A percentile compares a stretch with the other conserved stretches of the same genome.
phyloP scores from a whole-genome alignment of 768 basidiomycete species.

The Cystofilobasidium macerans region DNA sequence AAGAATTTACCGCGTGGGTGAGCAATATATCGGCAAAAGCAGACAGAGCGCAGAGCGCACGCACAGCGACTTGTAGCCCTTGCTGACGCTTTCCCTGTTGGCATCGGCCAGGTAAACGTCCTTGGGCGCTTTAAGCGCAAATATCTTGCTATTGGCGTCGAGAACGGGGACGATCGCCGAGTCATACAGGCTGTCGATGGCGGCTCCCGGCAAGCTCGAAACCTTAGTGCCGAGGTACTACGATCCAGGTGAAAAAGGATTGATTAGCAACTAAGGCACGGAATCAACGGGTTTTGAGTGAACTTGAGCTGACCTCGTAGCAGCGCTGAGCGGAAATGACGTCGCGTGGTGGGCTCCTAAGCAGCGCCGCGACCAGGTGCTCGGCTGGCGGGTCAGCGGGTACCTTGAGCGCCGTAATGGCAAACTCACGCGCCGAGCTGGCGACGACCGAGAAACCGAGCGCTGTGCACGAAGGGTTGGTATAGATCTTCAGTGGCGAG shows the following conservation, averaged over 20 bases:
- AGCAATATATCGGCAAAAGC: too few species aligned
- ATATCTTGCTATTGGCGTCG: neutral
- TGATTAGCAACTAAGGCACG: too few species aligned
- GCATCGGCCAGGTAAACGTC: constrained; percentile 34
- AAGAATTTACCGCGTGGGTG: constrained; percentile 53
- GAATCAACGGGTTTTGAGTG: too few species aligned
- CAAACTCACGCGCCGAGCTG: constrained; percentile 32
- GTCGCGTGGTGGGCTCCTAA: constrained; percentile 50
- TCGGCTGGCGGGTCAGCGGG: constrained; percentile 56
- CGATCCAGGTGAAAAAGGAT: neutral
- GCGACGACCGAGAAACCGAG: constrained; percentile 69
- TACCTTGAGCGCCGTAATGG: constrained; percentile 55
- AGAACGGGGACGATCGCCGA: constrained; percentile 57
- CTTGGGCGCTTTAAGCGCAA: neutral
- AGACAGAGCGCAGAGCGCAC: too few species aligned
- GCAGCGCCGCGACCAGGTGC: constrained; percentile 51
- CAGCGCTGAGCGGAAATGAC: constrained; percentile 50
- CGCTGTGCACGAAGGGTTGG: constrained; percentile 52
- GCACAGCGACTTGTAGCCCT: constrained; percentile 20
- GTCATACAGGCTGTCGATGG: constrained; percentile 51
- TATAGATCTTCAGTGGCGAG: constrained; percentile 61
- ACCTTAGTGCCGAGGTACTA: constrained; percentile 44
- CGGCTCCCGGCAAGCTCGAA: constrained; percentile 34
- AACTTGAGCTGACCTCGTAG: constrained; percentile 49
- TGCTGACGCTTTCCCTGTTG: neutral